Conservation (phyloP, 345 rosid genomes). For the Bretschneidera sinensis region DNA sequence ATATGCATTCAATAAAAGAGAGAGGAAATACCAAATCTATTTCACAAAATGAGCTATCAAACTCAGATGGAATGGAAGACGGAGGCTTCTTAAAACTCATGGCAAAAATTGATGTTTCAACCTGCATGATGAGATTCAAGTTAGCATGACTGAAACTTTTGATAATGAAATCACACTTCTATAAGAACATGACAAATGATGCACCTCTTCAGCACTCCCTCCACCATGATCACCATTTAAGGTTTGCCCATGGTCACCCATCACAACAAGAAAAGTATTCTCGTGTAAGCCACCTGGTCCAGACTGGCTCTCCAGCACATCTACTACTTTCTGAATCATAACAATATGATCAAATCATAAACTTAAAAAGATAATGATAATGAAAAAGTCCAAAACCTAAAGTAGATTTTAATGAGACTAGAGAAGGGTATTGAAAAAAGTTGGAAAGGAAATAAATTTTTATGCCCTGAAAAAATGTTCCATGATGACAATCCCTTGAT, state of each 20-base stretch:
- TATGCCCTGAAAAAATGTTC: conserved; percentile 5
- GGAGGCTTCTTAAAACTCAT: conserved; percentile 74
- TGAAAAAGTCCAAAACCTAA: background rate
- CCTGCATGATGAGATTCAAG: conserved; percentile 41
- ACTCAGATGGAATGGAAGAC: conserved; percentile 51
- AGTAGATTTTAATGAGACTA: conserved; percentile 3
- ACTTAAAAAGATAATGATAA: conserved; percentile 3
- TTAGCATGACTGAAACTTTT: conserved; percentile 17
- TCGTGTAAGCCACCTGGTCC: conserved; percentile 81
- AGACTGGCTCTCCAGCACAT: conserved; percentile 53
- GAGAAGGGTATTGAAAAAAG: conserved; percentile 5
- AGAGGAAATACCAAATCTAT: conserved; percentile 41
- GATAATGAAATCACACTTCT: conserved; percentile 12
- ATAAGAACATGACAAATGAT: conserved; percentile 15
- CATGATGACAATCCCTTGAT: conserved; percentile 7
- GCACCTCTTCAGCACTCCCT: conserved; percentile 90
- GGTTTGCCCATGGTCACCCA: conserved; percentile 99
- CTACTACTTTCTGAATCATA: conserved; percentile 53
- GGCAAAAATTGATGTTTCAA: conserved; percentile 86
- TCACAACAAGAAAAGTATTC: conserved; percentile 77
- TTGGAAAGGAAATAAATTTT: conserved; percentile 1
- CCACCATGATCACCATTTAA: conserved; percentile 98
- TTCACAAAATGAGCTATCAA: conserved; percentile 61
- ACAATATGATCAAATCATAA: conserved; percentile 2
- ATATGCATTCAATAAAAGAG: conserved; percentile 9